These are phyloP conservation scores for Psilocybe tampanensis DNA, from an alignment of 768 basidiomycete species.

Conservation along the genomic window DNA sequence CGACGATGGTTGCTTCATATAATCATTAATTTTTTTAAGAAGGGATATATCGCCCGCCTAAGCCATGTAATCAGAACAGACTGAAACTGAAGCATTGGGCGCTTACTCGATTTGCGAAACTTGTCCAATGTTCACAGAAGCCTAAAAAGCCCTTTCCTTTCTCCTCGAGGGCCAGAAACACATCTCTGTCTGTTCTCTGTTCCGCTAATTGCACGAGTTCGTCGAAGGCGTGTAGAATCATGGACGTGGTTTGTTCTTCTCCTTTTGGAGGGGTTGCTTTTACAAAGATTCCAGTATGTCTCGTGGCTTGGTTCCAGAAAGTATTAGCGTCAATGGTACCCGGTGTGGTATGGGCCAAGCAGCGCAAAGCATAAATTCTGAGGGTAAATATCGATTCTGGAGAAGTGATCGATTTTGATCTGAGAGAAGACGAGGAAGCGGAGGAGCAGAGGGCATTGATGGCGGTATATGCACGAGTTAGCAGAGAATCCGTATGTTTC, in stretches of 20 bases:
- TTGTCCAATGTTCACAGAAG: constrained; percentile 75
- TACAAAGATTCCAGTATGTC: constrained; percentile 48
- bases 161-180: constrained; percentile 37
- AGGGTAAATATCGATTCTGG: constrained; percentile 31
- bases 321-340: constrained; percentile 50
- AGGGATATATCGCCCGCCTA: constrained; percentile 50
- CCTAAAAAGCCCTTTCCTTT: constrained; percentile 55
- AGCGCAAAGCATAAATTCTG: constrained; percentile 50
- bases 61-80: neutral
- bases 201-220: constrained; percentile 45
- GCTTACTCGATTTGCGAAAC: constrained; percentile 64
- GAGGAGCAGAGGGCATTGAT: constrained; percentile 44
- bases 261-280: constrained; percentile 29
- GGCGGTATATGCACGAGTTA: constrained; percentile 61
- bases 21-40: constrained; percentile 47
- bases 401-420: constrained; percentile 13
- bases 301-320: constrained; percentile 74
- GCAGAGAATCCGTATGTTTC: constrained; percentile 58
- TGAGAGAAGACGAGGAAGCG: constrained; percentile 4
- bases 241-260: constrained; percentile 33
- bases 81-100: neutral
- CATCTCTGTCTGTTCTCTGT: constrained; percentile 31
- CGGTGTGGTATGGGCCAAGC: constrained; percentile 45
- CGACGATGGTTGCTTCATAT: constrained; percentile 35
- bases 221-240: constrained; percentile 45